phyloP scores from a whole-genome alignment of 2,329 filamentous ascomycete species.

The Hypoxylon sp. region DNA sequence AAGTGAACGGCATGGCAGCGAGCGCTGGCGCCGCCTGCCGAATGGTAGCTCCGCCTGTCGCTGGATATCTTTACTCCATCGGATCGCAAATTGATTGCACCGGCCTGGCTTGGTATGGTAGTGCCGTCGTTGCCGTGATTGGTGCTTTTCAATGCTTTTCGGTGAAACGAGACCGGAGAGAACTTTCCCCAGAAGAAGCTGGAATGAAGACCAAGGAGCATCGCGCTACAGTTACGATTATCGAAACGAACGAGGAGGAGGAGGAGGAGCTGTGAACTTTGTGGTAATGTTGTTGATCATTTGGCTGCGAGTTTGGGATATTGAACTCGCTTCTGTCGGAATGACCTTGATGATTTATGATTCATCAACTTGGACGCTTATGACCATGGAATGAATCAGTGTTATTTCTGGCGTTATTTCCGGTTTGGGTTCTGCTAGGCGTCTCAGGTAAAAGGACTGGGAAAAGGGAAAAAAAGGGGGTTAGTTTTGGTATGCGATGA shows the following conservation, averaged over 20 bases:
- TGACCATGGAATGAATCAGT: slow-evolving; percentile 3
- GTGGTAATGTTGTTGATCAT: not conserved
- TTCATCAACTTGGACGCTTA: slow-evolving; percentile 9
- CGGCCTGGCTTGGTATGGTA: slow-evolving; percentile 70
- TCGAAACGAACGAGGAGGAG: slow-evolving; percentile 30
- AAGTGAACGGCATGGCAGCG: slow-evolving; percentile 72
- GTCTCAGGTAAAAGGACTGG: slow-evolving; percentile 10
- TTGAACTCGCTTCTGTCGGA: not conserved
- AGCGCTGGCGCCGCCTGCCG: slow-evolving; percentile 72
- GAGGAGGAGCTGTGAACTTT: slow-evolving; percentile 6
- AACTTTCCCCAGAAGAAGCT: slow-evolving; percentile 24
- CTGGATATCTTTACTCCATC: slow-evolving; percentile 69
- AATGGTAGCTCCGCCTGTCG: slow-evolving; percentile 72
- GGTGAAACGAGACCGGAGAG: slow-evolving; percentile 50
- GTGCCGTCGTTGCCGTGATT: slow-evolving; percentile 62
- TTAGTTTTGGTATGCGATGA: slow-evolving; percentile 25
- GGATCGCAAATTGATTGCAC: slow-evolving; percentile 67
- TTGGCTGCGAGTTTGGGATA: not conserved
- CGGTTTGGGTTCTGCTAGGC: slow-evolving; percentile 10
- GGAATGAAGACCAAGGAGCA: slow-evolving; percentile 12
- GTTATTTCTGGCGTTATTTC: slow-evolving; percentile 14
- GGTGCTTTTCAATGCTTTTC: slow-evolving; percentile 69
- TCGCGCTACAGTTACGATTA: slow-evolving; percentile 11
- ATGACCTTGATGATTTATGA: slow-evolving; percentile 21
- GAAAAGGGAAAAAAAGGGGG: slow-evolving; percentile 14